Evolutionary conservation across 805 yeast species (phyloP).

Genomic region (Wickerhamiella galacta): DNA sequence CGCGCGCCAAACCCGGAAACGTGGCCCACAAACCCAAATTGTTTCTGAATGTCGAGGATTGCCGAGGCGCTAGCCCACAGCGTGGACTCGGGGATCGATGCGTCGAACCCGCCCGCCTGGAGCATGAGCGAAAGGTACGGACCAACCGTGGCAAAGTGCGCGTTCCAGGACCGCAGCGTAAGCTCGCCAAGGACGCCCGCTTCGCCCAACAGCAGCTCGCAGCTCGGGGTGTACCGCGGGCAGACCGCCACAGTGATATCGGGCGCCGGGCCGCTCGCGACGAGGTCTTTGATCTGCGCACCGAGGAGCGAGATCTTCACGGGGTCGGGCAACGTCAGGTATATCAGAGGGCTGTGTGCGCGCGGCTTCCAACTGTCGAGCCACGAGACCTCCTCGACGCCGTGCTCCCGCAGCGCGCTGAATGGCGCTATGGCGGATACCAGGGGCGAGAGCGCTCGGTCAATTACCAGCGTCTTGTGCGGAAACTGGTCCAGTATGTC

Average conservation of each 20-base stretch:
- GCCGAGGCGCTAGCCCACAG: constrained; percentile 33
- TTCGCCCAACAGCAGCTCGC: constrained; percentile 19
- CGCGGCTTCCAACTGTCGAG: constrained; percentile 18
- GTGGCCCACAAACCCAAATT: constrained; percentile 34
- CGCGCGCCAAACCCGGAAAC: constrained; percentile 43
- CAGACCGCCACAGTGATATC: constrained; percentile 10
- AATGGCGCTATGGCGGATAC: constrained; percentile 42
- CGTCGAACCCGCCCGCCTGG: constrained; percentile 24
- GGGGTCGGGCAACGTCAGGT: constrained; percentile 15
- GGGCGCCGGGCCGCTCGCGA: not conserved
- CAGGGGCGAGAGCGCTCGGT: constrained; percentile 30
- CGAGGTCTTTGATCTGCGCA: constrained; percentile 2
- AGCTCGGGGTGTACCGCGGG: constrained; percentile 17
- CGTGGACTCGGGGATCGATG: constrained; percentile 29
- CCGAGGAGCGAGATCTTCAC: constrained; percentile 8
- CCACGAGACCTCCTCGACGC: constrained; percentile 35
- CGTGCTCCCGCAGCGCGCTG: constrained; percentile 32
- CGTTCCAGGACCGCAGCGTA: constrained; percentile 26
- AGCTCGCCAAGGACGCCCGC: constrained; percentile 29
- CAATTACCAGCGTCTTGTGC: constrained; percentile 27
- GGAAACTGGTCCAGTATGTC: constrained; percentile 9
- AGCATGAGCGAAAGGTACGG: constrained; percentile 25
- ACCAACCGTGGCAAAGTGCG: constrained; percentile 23
- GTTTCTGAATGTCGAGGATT: constrained; percentile 29
- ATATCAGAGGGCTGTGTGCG: constrained; percentile 12